These are phyloP conservation scores for Flaveria robusta DNA, from an alignment of 129 eudicot genomes.

Conservation along the genomic window DNA sequence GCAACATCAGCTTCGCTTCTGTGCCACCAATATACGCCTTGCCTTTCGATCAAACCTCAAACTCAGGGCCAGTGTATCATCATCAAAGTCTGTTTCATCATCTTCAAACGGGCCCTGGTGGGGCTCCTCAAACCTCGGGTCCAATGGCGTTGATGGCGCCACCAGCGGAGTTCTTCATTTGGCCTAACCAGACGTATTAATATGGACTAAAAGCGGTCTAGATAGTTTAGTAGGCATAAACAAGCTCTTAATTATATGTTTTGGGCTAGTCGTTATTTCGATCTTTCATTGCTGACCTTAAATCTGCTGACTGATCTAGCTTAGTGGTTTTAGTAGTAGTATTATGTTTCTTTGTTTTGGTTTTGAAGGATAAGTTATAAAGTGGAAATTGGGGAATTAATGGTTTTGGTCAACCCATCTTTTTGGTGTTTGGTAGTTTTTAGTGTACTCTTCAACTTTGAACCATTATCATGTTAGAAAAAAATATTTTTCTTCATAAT, in stretches of 20 bases:
- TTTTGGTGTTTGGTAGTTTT: background rate
- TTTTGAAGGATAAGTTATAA: slow-evolving; percentile 21
- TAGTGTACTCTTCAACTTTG: background rate
- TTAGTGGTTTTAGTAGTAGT: slow-evolving; percentile 26
- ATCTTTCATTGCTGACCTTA: slow-evolving; percentile 37
- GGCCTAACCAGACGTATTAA: slow-evolving; percentile 82
- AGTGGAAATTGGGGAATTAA: slow-evolving; percentile 26
- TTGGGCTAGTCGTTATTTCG: slow-evolving; percentile 21
- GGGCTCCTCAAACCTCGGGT: slow-evolving; percentile 44
- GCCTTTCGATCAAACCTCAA: slow-evolving; percentile 51
- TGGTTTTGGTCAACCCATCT: slow-evolving; percentile 15
- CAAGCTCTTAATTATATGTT: slow-evolving; percentile 11
- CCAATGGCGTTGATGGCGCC: slow-evolving; percentile 52
- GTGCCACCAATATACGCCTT: slow-evolving; percentile 57
- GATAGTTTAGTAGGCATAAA: slow-evolving; percentile 12
- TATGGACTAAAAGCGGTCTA: slow-evolving; percentile 14
- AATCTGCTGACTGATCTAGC: slow-evolving; percentile 36
- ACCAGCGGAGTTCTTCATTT: slow-evolving; percentile 69
- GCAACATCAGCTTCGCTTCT: slow-evolving; percentile 58
- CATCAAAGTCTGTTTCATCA: slow-evolving; percentile 74
- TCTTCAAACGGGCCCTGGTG: slow-evolving; percentile 41
- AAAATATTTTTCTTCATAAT: background rate
- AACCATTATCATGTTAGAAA: background rate
- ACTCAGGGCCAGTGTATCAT: slow-evolving; percentile 45
- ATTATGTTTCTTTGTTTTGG: slow-evolving; percentile 21